phyloP scores from a whole-genome alignment of 192 early-diverging fungal genomes.

The Umbelopsis sp. region DNA sequence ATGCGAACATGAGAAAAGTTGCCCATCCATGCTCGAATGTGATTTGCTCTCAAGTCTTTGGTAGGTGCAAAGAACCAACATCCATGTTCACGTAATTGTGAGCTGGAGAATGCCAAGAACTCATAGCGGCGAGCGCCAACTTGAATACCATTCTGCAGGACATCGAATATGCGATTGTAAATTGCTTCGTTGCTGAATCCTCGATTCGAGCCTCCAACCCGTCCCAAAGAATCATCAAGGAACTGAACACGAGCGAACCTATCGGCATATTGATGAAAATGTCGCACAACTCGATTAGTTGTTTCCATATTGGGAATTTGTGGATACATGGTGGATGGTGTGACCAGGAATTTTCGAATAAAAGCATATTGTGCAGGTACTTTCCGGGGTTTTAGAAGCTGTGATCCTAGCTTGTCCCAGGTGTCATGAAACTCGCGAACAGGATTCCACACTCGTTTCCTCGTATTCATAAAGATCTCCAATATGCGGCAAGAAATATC shows the following conservation, averaged over 20 bases:
- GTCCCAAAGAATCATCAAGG: constrained; percentile 59
- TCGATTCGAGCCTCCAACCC: constrained; percentile 35
- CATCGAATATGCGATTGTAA: constrained; percentile 55
- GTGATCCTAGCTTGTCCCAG: constrained; percentile 23
- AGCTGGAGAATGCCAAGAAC: constrained; percentile 67
- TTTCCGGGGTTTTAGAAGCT: constrained; percentile 23
- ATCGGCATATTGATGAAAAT: constrained; percentile 50
- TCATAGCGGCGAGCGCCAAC: constrained; percentile 59
- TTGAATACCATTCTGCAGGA: constrained; percentile 51
- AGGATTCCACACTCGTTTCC: constrained; percentile 48
- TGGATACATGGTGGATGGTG: constrained; percentile 69
- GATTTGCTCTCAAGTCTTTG: constrained; percentile 43
- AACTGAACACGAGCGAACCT: constrained; percentile 75
- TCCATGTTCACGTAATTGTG: constrained; percentile 62
- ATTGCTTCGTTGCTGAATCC: constrained; percentile 39
- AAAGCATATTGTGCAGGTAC: constrained; percentile 50
- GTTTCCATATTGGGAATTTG: constrained; percentile 66
- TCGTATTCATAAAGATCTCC: constrained; percentile 28
- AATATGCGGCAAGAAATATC: constrained; percentile 41
- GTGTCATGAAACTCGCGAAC: constrained; percentile 28
- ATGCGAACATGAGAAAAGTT: constrained; percentile 63
- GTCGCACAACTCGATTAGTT: constrained; percentile 74
- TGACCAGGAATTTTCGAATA: constrained; percentile 63
- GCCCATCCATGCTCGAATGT: constrained; percentile 72
- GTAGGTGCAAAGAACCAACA: constrained; percentile 75